Conservation (phyloP, 345 rosid genomes). For the Excoecaria agallocha region DNA sequence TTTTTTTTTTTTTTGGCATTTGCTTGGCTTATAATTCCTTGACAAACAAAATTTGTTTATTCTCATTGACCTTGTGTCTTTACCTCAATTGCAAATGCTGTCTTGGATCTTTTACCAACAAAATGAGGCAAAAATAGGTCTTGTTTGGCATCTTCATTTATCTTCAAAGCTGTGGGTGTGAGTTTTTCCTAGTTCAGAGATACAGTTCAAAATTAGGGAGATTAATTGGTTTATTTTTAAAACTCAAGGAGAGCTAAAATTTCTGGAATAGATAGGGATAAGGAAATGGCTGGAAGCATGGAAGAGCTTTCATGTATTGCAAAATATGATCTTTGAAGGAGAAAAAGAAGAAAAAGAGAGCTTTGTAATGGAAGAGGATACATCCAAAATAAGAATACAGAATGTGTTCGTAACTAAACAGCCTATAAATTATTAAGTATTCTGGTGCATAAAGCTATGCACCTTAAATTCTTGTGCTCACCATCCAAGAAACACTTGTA, state of each 20-base stretch:
- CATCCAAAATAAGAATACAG: neutral
- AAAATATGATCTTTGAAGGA: neutral
- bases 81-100: neutral
- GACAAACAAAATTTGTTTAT: neutral
- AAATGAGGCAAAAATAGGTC: neutral
- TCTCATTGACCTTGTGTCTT: neutral
- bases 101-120: neutral
- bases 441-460: neutral
- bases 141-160: neutral
- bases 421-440: neutral
- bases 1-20: neutral
- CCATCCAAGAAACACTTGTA: neutral
- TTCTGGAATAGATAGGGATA: neutral
- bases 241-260: neutral
- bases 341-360: neutral
- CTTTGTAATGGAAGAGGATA: neutral
- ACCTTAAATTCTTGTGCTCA: neutral
- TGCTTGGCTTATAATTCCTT: neutral
- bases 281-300: neutral
- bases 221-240: neutral
- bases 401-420: neutral
- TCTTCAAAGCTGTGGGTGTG: neutral
- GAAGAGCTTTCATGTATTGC: neutral
- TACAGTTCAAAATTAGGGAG: neutral
- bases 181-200: neutral